A percentile compares a stretch with the other conserved stretches of the same genome.
Evolutionary conservation across 208 protist species (phyloP).

Genomic region (Trypanosoma theileri): DNA sequence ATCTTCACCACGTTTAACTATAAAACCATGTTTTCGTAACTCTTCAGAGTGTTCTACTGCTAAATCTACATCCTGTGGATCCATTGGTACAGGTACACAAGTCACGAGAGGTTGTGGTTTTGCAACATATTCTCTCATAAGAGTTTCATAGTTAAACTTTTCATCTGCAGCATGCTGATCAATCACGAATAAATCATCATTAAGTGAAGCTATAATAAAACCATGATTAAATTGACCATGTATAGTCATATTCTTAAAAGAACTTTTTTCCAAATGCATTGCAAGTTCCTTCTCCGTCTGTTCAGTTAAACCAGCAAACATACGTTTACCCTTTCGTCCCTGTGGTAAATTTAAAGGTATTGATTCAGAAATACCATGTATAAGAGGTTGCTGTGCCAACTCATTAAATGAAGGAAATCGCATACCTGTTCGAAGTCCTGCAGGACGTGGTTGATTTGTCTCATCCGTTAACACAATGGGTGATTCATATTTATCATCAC

Average conservation of each 20-base stretch:
- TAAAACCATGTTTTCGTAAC: constrained; percentile 89
- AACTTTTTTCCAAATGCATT: constrained; percentile 69
- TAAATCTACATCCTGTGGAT: constrained; percentile 75
- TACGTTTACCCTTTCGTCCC: constrained; percentile 8
- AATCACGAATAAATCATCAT: constrained; percentile 90
- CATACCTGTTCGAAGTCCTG: constrained; percentile 31
- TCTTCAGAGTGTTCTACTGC: constrained; percentile 62
- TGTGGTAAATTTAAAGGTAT: background rate
- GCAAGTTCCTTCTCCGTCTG: constrained; percentile 70
- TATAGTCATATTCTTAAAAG: constrained; percentile 88
- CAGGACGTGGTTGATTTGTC: constrained; percentile 30
- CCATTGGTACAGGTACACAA: constrained; percentile 69
- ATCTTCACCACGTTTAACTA: constrained; percentile 52
- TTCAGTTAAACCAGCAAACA: constrained; percentile 43
- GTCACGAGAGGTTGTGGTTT: constrained; percentile 84
- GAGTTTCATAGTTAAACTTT: constrained; percentile 93
- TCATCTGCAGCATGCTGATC: constrained; percentile 96
- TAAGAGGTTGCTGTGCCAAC: constrained; percentile 22
- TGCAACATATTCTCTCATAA: constrained; percentile 66
- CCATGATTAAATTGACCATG: constrained; percentile 95
- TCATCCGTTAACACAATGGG: constrained; percentile 41
- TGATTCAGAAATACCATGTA: background rate
- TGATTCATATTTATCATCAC: constrained; percentile 3
- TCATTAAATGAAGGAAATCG: constrained; percentile 34
- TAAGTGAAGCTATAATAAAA: constrained; percentile 88